phyloP scores from a whole-genome alignment of 176 grass and related monocot species.

The Themeda triandra region DNA sequence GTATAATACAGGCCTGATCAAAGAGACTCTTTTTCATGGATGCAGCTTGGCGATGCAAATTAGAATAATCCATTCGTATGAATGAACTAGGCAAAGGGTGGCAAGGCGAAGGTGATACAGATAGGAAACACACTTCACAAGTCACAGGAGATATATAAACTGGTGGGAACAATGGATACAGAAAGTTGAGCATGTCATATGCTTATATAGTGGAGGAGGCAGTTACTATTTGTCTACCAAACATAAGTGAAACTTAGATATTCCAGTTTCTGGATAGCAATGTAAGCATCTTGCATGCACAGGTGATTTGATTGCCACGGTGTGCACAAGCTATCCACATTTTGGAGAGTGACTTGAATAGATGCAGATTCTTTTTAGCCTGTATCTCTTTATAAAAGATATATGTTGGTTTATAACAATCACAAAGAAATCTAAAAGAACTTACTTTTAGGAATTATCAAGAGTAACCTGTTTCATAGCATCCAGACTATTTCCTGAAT shows the following conservation, averaged over 20 bases:
- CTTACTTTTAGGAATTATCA: neutral
- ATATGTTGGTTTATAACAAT: constrained; percentile 19
- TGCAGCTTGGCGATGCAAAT: constrained; percentile 74
- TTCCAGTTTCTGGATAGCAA: constrained; percentile 53
- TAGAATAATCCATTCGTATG: constrained; percentile 72
- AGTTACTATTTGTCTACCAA: constrained; percentile 37
- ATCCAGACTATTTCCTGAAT: constrained; percentile 5
- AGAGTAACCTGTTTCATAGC: constrained; percentile 1
- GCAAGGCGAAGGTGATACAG: constrained; percentile 18
- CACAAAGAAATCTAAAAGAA: constrained; percentile 10
- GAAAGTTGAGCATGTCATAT: constrained; percentile 18
- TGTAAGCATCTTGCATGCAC: constrained; percentile 41
- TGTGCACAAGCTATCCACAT: constrained; percentile 59
- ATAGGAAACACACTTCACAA: constrained; percentile 29
- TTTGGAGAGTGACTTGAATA: constrained; percentile 54
- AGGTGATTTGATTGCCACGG: constrained; percentile 66
- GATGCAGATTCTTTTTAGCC: constrained; percentile 48
- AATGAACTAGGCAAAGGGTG: constrained; percentile 29
- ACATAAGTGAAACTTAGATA: constrained; percentile 52
- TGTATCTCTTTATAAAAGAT: constrained; percentile 32
- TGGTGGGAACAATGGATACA: constrained; percentile 12
- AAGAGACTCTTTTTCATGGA: constrained; percentile 83
- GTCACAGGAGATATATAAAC: constrained; percentile 33
- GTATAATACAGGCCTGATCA: constrained; percentile 75
- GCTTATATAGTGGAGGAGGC: constrained; percentile 68